phyloP scores from a whole-genome alignment of 1,139 yeast species.

The Saccharomycopsis phalli region DNA sequence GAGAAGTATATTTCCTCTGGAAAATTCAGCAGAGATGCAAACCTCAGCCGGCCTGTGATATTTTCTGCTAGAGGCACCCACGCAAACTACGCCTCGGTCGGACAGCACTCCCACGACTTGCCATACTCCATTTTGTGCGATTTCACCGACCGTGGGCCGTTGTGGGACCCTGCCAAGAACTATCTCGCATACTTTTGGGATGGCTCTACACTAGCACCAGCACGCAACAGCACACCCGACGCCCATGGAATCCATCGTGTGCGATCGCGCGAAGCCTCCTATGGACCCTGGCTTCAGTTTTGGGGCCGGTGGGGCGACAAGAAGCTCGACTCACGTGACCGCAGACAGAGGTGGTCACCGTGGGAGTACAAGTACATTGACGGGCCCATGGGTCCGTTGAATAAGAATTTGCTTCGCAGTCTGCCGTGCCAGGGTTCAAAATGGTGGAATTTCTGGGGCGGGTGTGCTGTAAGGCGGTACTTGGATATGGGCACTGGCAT shows the following conservation, averaged over 20 bases:
- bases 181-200: conserved; percentile 74
- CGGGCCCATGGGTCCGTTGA: conserved; percentile 87
- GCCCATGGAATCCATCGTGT: conserved; percentile 16
- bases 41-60: conserved; percentile 50
- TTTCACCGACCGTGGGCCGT: conserved; percentile 88
- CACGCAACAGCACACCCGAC: conserved; percentile 36
- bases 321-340: conserved; percentile 54
- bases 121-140: conserved; percentile 88
- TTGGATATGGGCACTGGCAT: conserved; percentile 81
- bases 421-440: conserved; percentile 76
- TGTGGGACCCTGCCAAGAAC: conserved; percentile 88
- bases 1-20: conserved; percentile 43
- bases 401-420: conserved; percentile 59
- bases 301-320: conserved; percentile 92
- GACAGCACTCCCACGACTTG: conserved; percentile 91
- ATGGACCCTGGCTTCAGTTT: conserved; percentile 72
- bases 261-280: conserved; percentile 43
- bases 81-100: conserved; percentile 93
- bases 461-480: conserved; percentile 69
- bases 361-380: conserved; percentile 86
- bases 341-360: conserved; percentile 77
- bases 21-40: conserved; percentile 22
- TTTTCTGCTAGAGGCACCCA: conserved; percentile 95
- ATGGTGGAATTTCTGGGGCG: conserved; percentile 71
- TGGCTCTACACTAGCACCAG: conserved; percentile 36